Conservation (phyloP, 2,329 filamentous ascomycete genomes). For the Bretziella fagacearum region DNA sequence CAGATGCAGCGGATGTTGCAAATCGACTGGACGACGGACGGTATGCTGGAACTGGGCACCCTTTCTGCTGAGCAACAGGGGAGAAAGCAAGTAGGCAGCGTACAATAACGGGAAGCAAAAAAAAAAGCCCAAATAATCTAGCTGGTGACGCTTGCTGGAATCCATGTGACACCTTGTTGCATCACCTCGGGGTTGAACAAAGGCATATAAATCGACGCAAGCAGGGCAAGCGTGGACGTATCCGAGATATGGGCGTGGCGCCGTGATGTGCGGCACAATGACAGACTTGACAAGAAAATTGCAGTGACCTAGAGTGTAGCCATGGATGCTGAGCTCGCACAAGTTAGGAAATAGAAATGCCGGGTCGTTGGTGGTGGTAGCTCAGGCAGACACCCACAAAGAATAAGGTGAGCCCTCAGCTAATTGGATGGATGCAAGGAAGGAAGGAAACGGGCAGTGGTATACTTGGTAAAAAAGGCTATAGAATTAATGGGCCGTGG, state of each 20-base stretch:
- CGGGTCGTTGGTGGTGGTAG: background rate
- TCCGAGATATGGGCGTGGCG: background rate
- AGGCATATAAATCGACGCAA: background rate
- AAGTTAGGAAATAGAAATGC: background rate
- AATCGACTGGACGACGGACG: no score
- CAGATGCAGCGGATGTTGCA: no score
- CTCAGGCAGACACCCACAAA: background rate
- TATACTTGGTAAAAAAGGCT: no score
- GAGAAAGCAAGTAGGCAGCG: background rate
- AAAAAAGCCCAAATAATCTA: background rate
- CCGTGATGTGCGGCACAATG: background rate
- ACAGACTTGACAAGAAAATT: background rate
- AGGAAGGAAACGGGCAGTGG: no score
- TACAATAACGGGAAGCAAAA: background rate
- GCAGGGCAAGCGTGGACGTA: background rate
- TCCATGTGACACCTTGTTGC: slow-evolving; percentile 1
- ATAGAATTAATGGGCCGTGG: no score
- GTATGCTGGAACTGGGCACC: no score
- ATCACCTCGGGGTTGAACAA: slow-evolving; percentile 2
- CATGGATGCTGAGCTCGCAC: background rate
- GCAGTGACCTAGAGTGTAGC: background rate
- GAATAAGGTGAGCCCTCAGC: no score
- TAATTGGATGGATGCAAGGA: no score
- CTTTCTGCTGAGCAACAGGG: background rate
- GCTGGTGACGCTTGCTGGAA: background rate